phyloP scores from a whole-genome alignment of 1,139 yeast genomes.

The Trichomonascaceae sp. region DNA sequence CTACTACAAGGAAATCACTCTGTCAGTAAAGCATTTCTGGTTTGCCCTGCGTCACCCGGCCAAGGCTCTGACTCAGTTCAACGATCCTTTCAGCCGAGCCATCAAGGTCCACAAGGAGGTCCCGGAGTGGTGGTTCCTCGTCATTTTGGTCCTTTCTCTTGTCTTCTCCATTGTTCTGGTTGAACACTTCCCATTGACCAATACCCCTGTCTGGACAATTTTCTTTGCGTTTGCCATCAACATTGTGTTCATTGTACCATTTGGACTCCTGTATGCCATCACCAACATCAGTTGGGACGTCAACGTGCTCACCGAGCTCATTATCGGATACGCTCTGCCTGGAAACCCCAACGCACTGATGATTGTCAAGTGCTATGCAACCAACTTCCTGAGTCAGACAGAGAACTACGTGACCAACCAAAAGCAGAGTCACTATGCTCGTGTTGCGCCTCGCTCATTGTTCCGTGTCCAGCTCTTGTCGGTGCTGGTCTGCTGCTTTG shows the following conservation, averaged over 20 bases:
- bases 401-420: conserved; percentile 32
- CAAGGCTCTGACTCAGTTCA: conserved; percentile 5
- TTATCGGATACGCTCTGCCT: conserved; percentile 48
- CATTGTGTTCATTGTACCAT: conserved; percentile 40
- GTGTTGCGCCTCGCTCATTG: conserved; percentile 42
- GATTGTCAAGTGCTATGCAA: conserved; percentile 41
- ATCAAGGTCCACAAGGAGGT: conserved; percentile 36
- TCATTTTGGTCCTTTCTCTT: conserved; percentile 28
- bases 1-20: conserved; percentile 11
- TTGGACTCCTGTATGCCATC: conserved; percentile 33
- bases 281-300: conserved; percentile 43
- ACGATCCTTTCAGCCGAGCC: conserved; percentile 35
- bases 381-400: conserved; percentile 44
- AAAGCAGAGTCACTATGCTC: conserved; percentile 44
- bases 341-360: conserved; percentile 48
- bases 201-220: conserved; percentile 41
- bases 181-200: conserved; percentile 30
- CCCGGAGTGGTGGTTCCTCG: conserved; percentile 45
- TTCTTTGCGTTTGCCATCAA: conserved; percentile 43
- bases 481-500: conserved; percentile 28
- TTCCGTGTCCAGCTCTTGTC: conserved; percentile 38
- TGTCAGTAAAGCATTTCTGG: conserved; percentile 8
- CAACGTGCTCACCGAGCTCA: conserved; percentile 40
- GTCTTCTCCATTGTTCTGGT: conserved; percentile 32
- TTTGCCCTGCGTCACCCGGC: conserved; percentile 4